Base-by-base conservation (phyloP, 164 flowering plant species). In the Umbellularia californica region DNA sequence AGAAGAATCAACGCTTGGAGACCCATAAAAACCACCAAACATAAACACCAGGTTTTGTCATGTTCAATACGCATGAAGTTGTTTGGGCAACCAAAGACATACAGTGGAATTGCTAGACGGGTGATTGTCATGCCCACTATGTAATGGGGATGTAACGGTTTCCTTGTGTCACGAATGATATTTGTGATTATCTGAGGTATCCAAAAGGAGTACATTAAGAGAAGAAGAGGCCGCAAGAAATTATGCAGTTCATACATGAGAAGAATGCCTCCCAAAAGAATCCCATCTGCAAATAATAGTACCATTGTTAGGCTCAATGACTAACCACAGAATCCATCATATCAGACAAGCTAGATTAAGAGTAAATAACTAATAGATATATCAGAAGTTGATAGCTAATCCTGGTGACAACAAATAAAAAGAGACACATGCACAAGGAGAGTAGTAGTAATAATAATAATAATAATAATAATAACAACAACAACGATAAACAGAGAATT, bases 21-120 rank as follows among this genome's bases (percentile, higher is more conserved):
- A 62, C 88, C 90, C 88, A 87, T 85, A 75, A 90, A 92, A 68
- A 86, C 51, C 60, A 66, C 80, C 87, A 95, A 78, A 80, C 84
- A 88, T 65, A 89, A 81, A 62, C 99, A 95, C 98, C 99, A 95
- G 67, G 73, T 83, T 73, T 81, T 85, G 83, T 91, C 95, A 51
- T 89, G 89, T 78, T 90, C 88, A 73, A 93, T 88, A 24, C 97
- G 96, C 99, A 95, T 93, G 84, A 95, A 95, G 81, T 93, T 95
- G 82, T 87, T 84, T 72, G 98, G 97, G 83, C 98, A 93, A 58
- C 99, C 98, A 84, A 91, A 93, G 72, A 90, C 82, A 79, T 95
- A 95, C 20, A 93, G 70, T n/a, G 99, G 99, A 68, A 95, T 87
- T 66, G 97, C 92, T 24, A 93, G 83, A 33, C 99, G 96, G 70